These are phyloP conservation scores for Anthracocystis walkeri DNA, from an alignment of 1,284 basidiomycete genomes.

Conservation along the genomic window DNA sequence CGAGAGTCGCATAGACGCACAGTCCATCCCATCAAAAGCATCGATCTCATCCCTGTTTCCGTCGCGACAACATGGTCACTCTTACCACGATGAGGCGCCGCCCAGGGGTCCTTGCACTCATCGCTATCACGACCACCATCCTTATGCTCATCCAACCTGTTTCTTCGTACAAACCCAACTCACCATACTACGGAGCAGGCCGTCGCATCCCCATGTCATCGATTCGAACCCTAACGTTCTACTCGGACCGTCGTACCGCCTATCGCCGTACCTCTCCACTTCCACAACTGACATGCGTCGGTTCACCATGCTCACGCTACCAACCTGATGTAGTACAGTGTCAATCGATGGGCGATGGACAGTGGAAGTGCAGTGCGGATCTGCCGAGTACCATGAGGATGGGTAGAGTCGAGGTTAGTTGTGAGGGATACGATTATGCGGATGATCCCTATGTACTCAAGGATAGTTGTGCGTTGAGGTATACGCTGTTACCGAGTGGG, in stretches of 20 bases:
- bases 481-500: constrained; percentile 41
- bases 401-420: constrained; percentile 83
- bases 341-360: constrained; percentile 77
- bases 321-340: constrained; percentile 89
- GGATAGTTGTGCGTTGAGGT: constrained; percentile 60
- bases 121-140: not conserved
- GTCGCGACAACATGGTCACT: not conserved
- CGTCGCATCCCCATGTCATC: constrained; percentile 36
- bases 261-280: constrained; percentile 78
- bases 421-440: constrained; percentile 85
- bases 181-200: constrained; percentile 34
- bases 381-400: constrained; percentile 82
- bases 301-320: constrained; percentile 80
- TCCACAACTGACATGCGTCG: constrained; percentile 83
- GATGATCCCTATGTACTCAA: constrained; percentile 86
- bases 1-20: too few species aligned
- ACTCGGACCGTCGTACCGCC: constrained; percentile 77
- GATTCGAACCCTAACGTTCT: constrained; percentile 83
- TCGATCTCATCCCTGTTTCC: too few species aligned
- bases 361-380: constrained; percentile 82
- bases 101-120: not conserved
- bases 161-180: constrained; percentile 17
- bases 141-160: not conserved
- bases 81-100: not conserved
- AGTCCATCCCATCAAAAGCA: too few species aligned